Base-by-base conservation (phyloP, 2,329 filamentous ascomycete species). In the Talaromyces marneffei region DNA sequence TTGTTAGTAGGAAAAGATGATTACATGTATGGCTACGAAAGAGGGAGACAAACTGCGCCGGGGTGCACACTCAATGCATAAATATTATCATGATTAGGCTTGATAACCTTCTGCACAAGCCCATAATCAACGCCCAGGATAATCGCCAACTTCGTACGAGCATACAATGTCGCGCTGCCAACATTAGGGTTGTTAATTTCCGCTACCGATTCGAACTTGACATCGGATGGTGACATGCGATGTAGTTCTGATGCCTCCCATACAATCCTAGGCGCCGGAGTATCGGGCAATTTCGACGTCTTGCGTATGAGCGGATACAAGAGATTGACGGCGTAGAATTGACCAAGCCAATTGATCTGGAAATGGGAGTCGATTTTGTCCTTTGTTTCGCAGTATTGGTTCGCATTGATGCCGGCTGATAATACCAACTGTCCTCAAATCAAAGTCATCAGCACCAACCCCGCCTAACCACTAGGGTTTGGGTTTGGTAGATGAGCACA, bases 71-170 rank as follows among this genome's bases (percentile, higher is more conserved):
- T 69, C 27, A 79, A 59, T 0, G 75, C 76, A 62, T 74, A 77
- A 18, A 80, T 73, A 4, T 71, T 69, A 54, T 80, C 77, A 2
- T 69, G 67, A 40, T 79, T 77, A 1, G 73, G 70, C 59, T 76
- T 74, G 50, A 80, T 78, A 6, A 80, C 78, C 46, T 71, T 71
- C 2, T 75, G 74, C 0, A 73, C 62, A 27, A 80, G 62, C 0
- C 77, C 75, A 56, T 74, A 80, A 65, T 79, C 79, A 2, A 73
- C 71, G 7, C 77, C 72, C 7, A 80, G 64, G 18, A 80, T 79
- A 61, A 78, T 71, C 0, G 77, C 77, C 39, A 80, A 65, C 61
- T 80, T 80, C 0, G 75, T 74, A 7, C 78, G 65, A 2, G 69
- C 77, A 56, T 80, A 80, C 1, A 76, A 63, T n/a, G 75, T 63